Evolutionary conservation across 2,329 filamentous ascomycete species (phyloP).

Genomic region (Aspergillus jensenii): DNA sequence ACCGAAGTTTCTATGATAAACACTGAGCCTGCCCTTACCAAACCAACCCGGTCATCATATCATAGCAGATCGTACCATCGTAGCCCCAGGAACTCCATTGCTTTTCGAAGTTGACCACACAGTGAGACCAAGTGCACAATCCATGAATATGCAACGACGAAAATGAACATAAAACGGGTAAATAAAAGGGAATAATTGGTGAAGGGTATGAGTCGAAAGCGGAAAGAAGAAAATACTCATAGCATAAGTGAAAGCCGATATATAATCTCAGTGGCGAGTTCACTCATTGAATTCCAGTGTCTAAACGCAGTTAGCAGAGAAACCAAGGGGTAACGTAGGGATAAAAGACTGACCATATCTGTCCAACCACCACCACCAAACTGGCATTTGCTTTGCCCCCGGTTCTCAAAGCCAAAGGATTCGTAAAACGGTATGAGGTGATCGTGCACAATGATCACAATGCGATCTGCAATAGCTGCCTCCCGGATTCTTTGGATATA

Average conservation of each 20-base stretch:
- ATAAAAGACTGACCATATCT: conserved; percentile 64
- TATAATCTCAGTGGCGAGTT: not conserved
- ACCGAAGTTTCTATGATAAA: conserved; percentile 23
- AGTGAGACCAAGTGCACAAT: conserved; percentile 18
- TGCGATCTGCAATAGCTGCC: conserved; percentile 67
- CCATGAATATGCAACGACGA: conserved; percentile 18
- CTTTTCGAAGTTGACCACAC: conserved; percentile 28
- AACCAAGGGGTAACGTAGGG: not conserved
- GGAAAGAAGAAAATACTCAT: conserved; percentile 11
- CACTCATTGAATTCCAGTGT: conserved; percentile 29
- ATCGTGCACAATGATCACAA: conserved; percentile 76
- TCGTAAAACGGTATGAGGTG: conserved; percentile 73
- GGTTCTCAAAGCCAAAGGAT: conserved; percentile 68
- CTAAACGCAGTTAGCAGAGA: conserved; percentile 18
- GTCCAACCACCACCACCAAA: conserved; percentile 81
- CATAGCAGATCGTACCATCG: conserved; percentile 21
- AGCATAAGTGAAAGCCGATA: not conserved
- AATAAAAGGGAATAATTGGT: conserved; percentile 14
- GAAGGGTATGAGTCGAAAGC: conserved; percentile 9
- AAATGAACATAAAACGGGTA: conserved; percentile 13
- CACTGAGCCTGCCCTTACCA: conserved; percentile 21
- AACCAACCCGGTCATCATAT: conserved; percentile 19
- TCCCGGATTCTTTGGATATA: conserved; percentile 76
- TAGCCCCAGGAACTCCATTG: conserved; percentile 35
- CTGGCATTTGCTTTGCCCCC: conserved; percentile 66